These are phyloP conservation scores for Phytopythium delawarense DNA, from an alignment of 352 stramenopile genomes.

Conservation along the genomic window DNA sequence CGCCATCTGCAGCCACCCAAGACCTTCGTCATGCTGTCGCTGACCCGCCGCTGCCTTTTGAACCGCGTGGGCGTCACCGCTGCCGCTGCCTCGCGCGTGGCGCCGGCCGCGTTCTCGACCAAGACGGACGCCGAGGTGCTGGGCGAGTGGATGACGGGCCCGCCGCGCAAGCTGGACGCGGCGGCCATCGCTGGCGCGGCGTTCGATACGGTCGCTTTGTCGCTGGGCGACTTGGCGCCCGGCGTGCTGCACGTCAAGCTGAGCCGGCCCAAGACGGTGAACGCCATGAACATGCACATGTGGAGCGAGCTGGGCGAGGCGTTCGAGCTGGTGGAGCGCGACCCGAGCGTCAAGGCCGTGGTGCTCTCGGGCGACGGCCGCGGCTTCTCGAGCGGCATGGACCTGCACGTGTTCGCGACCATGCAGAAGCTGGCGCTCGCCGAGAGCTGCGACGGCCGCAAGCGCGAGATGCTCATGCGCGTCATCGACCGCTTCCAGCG, in stretches of 20 bases:
- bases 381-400: conserved; percentile 87
- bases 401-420: conserved; percentile 79
- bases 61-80: background rate
- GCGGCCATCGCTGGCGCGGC: conserved; percentile 16
- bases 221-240: conserved; percentile 26
- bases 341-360: conserved; percentile 66
- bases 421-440: conserved; percentile 60
- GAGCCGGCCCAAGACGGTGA: conserved; percentile 77
- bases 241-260: conserved; percentile 79
- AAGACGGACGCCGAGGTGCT: conserved; percentile 49
- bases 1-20: background rate
- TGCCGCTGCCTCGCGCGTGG: background rate
- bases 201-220: conserved; percentile 56
- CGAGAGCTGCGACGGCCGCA: conserved; percentile 73
- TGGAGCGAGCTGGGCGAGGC: conserved; percentile 73
- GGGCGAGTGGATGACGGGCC: conserved; percentile 48
- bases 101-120: conserved; percentile 5
- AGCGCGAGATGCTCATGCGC: conserved; percentile 74
- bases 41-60: background rate
- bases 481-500: conserved; percentile 82
- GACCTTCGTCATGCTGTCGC: conserved; percentile 2
- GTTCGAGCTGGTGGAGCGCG: conserved; percentile 64
- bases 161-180: conserved; percentile 30
- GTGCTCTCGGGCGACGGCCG: conserved; percentile 77
- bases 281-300: conserved; percentile 90